Evolutionary conservation across 352 stramenopile species (phyloP).

Genomic region (Thalassiosira mediterranea): DNA sequence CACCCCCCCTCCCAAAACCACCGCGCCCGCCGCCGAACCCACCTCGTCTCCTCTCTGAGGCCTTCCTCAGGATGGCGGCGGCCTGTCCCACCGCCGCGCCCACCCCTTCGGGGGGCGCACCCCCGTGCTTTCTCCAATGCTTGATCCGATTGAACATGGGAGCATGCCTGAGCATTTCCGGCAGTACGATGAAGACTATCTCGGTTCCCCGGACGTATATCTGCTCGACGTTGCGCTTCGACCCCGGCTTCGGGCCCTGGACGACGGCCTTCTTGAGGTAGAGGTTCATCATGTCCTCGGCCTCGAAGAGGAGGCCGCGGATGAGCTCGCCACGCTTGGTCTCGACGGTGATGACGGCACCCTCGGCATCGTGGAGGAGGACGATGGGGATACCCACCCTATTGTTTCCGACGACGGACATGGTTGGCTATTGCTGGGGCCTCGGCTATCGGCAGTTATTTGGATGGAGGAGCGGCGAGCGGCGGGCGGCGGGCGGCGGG

Average conservation of each 20-base stretch:
- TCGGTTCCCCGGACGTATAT: constrained; percentile 74
- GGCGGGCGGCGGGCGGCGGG: too few relatives aligned
- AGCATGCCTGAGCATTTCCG: constrained; percentile 80
- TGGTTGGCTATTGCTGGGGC: too few relatives aligned
- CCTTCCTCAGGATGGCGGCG: constrained; percentile 82
- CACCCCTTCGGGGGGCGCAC: constrained; percentile 79
- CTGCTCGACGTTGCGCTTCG: constrained; percentile 73
- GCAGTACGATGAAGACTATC: constrained; percentile 82
- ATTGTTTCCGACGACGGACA: constrained; percentile 84
- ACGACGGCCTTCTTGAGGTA: constrained; percentile 81
- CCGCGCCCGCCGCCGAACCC: constrained; percentile 60
- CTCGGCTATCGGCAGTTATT: too few relatives aligned
- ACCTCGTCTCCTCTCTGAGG: constrained; percentile 61
- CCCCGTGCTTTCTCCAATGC: constrained; percentile 81
- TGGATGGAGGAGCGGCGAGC: too few relatives aligned
- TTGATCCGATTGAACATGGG: constrained; percentile 84
- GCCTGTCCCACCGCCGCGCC: constrained; percentile 78
- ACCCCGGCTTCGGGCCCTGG: constrained; percentile 42
- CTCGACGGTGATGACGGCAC: constrained; percentile 77
- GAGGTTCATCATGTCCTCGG: constrained; percentile 84
- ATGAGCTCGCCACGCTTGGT: constrained; percentile 80
- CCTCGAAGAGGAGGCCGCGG: constrained; percentile 79
- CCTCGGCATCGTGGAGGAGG: constrained; percentile 79
- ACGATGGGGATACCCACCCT: constrained; percentile 83
- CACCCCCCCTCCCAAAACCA: constrained; percentile 40